A percentile compares a stretch with the other conserved stretches of the same genome.
Evolutionary conservation across 768 basidiomycete species (phyloP).

Genomic region (Tremella mesenterica): DNA sequence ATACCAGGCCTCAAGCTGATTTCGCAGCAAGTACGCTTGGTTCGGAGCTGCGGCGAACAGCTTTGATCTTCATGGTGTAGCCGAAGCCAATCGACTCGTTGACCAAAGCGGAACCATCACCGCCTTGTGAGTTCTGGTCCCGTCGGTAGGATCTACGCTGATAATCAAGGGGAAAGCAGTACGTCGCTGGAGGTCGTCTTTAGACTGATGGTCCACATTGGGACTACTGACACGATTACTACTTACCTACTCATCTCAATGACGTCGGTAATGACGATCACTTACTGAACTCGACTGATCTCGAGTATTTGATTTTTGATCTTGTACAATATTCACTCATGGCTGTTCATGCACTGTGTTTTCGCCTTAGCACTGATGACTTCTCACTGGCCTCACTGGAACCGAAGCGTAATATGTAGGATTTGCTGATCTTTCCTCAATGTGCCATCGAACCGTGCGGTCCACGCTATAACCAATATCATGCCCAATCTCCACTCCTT

Average conservation of each 20-base stretch:
- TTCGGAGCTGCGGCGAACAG: constrained; percentile 11
- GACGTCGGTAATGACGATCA: background rate
- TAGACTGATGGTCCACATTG: too few species aligned
- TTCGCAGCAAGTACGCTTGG: constrained; percentile 8
- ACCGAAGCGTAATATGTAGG: too few species aligned
- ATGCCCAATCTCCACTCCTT: too few species aligned
- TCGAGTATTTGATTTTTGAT: background rate
- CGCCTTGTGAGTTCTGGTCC: background rate
- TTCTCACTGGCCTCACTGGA: too few species aligned
- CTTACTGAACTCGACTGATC: background rate
- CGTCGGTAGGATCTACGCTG: background rate
- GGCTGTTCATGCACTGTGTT: too few species aligned
- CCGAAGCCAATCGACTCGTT: constrained; percentile 17
- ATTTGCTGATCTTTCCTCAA: too few species aligned
- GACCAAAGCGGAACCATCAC: constrained; percentile 8
- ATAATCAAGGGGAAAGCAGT: background rate
- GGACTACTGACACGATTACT: background rate
- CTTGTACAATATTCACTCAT: too few species aligned
- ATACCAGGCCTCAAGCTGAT: background rate
- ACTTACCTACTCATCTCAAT: background rate
- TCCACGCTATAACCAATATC: too few species aligned
- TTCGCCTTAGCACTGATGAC: too few species aligned
- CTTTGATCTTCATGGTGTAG: constrained; percentile 8
- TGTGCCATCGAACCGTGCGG: too few species aligned
- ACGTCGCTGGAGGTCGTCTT: background rate